Base-by-base conservation (phyloP, 1,139 yeast genomes). In the Lodderomyces parapsilosis region DNA sequence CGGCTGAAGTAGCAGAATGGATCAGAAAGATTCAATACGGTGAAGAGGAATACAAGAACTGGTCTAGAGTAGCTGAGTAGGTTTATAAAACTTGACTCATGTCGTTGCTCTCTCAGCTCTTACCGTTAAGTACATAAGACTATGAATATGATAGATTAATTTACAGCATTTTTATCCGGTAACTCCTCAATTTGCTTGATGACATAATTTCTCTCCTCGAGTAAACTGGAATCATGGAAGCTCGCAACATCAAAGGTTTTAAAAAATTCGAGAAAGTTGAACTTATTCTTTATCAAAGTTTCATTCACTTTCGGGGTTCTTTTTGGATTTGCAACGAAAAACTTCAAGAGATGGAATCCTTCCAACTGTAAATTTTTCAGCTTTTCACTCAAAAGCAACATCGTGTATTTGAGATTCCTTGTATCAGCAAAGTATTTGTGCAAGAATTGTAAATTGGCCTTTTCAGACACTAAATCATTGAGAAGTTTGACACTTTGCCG, bases 281-380 rank as follows among this genome's bases (percentile, higher is more conserved):
- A 83, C 57, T 89, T 82, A 62, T 93, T 93, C 57, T 90, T 90
- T 36, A 83, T 79, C 52, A 93, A 69, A 18, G 93, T 86, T 60
- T 91, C 97, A 46, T 78, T 68, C 2, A 93, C 82, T 9, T 85
- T 81, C 58, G 83, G 89, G 1, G 90, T 76, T 62, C 91, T 91
- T 52, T 86, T 83, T 6, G 99, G 99, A 61, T 93, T 93, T 6
- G 97, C 99, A 28, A 90, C 91, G 64, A 93, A 89, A 35, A 84
- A 87, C 63, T 93, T 93, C 68, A 93, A 93, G 31, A 93, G 85
- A 55, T 93, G 93, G 59, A 93, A 93, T 3, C 96, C 93, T 62
- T 93, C 99, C 45, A 82, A 68, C 60, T 90, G 96, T 47, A 93
- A 74, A 60, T 90, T 91, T 55, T 86, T 87, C 55, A 95, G 90